Evolutionary conservation across 495 filamentous ascomycete genomes (phyloP).

Genomic region (Xylaria grammica): DNA sequence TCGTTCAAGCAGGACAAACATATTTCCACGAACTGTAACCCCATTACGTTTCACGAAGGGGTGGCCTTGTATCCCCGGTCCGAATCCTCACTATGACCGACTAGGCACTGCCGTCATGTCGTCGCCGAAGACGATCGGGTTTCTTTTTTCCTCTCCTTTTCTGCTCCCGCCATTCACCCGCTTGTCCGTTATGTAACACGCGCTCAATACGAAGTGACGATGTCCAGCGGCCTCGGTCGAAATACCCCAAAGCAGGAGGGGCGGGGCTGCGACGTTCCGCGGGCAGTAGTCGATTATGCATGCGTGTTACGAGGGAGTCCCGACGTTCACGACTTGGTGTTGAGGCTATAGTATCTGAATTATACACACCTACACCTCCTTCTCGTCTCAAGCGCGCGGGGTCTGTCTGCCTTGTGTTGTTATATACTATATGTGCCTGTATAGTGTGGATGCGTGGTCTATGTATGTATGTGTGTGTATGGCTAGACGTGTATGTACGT

Average conservation of each 20-base stretch:
- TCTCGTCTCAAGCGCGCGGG: background rate
- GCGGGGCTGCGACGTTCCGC: background rate
- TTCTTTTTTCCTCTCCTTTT: background rate
- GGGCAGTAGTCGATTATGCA: background rate
- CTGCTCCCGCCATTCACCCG: background rate
- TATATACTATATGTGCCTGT: background rate
- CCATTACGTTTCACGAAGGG: no score
- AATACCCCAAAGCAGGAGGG: background rate
- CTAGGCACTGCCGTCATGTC: no score
- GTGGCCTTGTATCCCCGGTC: background rate
- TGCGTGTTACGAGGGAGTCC: background rate
- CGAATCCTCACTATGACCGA: background rate
- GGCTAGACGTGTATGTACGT: no score
- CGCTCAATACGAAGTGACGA: background rate
- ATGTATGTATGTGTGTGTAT: background rate
- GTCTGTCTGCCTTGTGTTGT: background rate
- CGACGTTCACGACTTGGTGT: background rate
- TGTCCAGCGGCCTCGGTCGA: constrained; percentile 4
- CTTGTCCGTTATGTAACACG: background rate
- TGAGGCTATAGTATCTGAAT: background rate
- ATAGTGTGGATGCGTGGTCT: background rate
- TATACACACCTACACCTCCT: constrained; percentile 3
- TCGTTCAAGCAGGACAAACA: background rate
- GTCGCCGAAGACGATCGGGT: no score
- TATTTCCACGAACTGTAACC: constrained; percentile 13